Evolutionary conservation across 768 basidiomycete genomes (phyloP), one percentile per base, ranked within the genome.

Genomic region (Cubamyces sp.): DNA sequence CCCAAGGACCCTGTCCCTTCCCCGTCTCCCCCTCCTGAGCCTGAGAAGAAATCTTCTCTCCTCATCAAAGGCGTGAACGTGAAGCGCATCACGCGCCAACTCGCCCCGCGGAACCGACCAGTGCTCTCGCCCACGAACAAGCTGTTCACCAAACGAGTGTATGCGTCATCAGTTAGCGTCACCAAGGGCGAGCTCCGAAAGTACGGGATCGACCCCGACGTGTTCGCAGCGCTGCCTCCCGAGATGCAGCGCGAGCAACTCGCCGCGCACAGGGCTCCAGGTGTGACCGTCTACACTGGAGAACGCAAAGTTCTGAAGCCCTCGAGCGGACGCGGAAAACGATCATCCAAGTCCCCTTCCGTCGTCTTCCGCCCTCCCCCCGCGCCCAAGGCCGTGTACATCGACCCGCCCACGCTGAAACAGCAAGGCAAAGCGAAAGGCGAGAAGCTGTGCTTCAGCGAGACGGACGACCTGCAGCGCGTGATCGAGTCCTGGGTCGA

Each of bases 401-500:
- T 78, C 0, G 75, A 75, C 18, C 78, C 78, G 9, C 84, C 86
- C 1, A 74, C 78, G 55, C 75, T 92, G 49, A 82, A 86, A 57
- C 84, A 83, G 61, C 83, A 84, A 30, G 81, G 82, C 50, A 77
- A 79, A 53, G 51, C 64, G 52, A 82, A 79, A 62, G 80, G 81
- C 25, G 82, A 85, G 73, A 87, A 85, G 69, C 61, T 86, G 41
- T 74, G 77, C 49, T 86, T 88, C 54, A 82, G 81, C 14, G 86
- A 90, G 68, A 82, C 86, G 21, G 82, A 82, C 25, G 92, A 94
- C 63, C 82, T 98, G 15, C 86, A 92, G 73, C 74, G 74, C 5
- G 79, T 89, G 21, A 80, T 98, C 42, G 87, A 87, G 65, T 71
- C 78, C 39, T 98, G 95, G 95, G 85, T 98, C 8, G 78, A 82